A percentile compares a stretch with the other conserved stretches of the same genome.
Conservation (phyloP, 2,329 filamentous ascomycete genomes). For the Pseudogymnoascus sp. region DNA sequence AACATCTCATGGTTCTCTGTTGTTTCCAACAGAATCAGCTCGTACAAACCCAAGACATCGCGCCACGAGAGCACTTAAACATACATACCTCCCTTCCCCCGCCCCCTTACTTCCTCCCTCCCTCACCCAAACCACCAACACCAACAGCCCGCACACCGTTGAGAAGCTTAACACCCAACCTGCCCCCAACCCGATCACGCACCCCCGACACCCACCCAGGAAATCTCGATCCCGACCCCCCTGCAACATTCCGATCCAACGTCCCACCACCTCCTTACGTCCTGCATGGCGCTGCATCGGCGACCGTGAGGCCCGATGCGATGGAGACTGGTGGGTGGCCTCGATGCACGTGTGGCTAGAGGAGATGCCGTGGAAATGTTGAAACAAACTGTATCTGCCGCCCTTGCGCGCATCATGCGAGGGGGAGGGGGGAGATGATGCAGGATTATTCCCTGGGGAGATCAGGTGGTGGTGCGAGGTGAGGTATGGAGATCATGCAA, state of each 20-base stretch:
- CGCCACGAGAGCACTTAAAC: neutral
- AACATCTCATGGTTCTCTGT: neutral
- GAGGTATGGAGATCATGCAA: neutral
- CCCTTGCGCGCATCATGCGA: neutral
- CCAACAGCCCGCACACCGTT: neutral
- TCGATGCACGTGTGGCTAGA: neutral
- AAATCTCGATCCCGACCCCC: slow-evolving; percentile 1
- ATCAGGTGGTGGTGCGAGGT: neutral
- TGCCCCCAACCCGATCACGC: neutral
- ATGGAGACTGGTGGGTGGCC: neutral
- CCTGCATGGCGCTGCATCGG: neutral
- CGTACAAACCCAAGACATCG: neutral
- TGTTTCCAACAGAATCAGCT: neutral
- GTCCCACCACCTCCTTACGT: neutral
- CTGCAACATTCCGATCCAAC: neutral
- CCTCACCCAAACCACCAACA: neutral
- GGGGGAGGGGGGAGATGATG: neutral
- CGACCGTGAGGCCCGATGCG: neutral
- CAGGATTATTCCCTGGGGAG: neutral
- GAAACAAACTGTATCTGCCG: neutral
- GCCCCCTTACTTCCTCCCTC: neutral
- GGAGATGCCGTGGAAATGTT: neutral
- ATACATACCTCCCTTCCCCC: neutral
- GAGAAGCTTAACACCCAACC: neutral
- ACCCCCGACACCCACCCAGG: neutral